Base-by-base conservation (phyloP, 345 rosid genomes). In the Aquilaria sinensis region DNA sequence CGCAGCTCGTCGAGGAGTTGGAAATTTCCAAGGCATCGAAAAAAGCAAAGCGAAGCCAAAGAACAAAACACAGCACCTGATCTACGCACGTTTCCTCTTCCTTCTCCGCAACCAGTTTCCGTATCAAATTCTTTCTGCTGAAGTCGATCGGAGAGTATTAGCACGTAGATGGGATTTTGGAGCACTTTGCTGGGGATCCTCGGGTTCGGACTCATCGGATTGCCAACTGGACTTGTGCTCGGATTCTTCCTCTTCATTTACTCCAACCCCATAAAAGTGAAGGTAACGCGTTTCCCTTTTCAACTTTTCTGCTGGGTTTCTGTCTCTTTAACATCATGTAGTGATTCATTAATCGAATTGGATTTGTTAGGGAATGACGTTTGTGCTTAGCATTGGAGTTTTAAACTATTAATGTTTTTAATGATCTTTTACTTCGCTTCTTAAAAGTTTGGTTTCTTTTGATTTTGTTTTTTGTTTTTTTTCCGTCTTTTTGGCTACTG, bases 211-310 rank as follows among this genome's bases (percentile, higher is more conserved):
- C 23, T 23, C 23, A 72, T 87, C 70, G 97, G 97, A 61, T 66
- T 87, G 68, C 85, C 92, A 32, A 31, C 83, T 32, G 97, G 97
- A 34, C 82, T 90, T 56, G 10, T 81, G 61, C n/a, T 79, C 16
- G 97, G 97, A 1, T 90, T 90, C 83, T 72, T 70, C 67, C 61
- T 79, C 72, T 80, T 87, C 73, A 31, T 90, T 16, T 87, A 87
- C 67, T 87, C 92, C 31, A 71, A 78, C 12, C 95, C 97, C 14
- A 32, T 63, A 14, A 68, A 72, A 52, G 65, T 80, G 2, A 61
- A 87, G 94, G 96, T 89, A 77, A 72, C 63, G 30, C 10, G 49
- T 15, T 4, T 46, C n/a, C 23, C 60, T 16, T 16, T 66, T 54
- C 47, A 12, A 10, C 41, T 15, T 51, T 58, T 34, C 14, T 53